phyloP scores from a whole-genome alignment of 108 stramenopile species.

The Parietichytrium sp. region DNA sequence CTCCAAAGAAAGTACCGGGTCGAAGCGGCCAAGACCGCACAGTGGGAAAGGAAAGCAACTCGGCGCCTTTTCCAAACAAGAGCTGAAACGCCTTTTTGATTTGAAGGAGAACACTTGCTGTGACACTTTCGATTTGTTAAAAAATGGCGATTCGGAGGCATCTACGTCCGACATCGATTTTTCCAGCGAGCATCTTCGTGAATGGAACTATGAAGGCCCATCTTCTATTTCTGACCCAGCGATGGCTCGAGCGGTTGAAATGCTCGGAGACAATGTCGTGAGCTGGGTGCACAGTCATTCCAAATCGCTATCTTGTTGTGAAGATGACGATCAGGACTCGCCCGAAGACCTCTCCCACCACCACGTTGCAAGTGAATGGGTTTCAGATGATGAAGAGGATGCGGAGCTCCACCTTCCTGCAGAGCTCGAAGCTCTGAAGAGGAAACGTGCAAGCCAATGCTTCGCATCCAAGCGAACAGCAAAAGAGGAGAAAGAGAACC shows the following conservation, averaged over 20 bases:
- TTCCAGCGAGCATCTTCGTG: neutral
- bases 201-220: slow-evolving; percentile 13
- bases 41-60: neutral
- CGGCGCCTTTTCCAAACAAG: neutral
- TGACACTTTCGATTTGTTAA: slow-evolving; percentile 19
- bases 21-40: neutral
- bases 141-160: neutral
- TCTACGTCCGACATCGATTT: too few species aligned
- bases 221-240: neutral
- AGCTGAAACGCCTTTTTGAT: slow-evolving; percentile 27
- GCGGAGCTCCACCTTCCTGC: too few species aligned
- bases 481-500: too few species aligned
- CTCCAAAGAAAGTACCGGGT: neutral
- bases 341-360: too few species aligned
- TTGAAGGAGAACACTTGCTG: slow-evolving; percentile 17
- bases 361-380: too few species aligned
- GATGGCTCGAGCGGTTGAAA: neutral
- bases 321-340: too few species aligned
- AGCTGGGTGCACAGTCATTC: slow-evolving; percentile 27
- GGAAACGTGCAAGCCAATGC: too few species aligned
- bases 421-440: too few species aligned
- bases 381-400: too few species aligned
- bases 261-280: neutral
- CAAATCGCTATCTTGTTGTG: too few species aligned
- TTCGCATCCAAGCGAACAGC: too few species aligned